A percentile compares a stretch with the other conserved stretches of the same genome.
Conservation (phyloP, 768 basidiomycete genomes). For the Suillus subluteus region DNA sequence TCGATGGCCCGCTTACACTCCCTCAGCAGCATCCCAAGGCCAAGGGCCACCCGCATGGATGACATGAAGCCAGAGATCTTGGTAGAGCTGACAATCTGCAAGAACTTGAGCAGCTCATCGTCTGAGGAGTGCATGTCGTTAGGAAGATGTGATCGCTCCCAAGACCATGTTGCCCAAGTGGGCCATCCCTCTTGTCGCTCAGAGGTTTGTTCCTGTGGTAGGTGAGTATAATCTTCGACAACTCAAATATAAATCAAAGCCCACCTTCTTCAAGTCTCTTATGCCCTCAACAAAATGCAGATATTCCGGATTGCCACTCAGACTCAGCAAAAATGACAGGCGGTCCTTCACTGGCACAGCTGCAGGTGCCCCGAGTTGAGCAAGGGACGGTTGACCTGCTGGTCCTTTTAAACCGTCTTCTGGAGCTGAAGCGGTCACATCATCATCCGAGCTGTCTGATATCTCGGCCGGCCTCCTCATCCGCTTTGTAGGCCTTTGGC, state of each 20-base stretch:
- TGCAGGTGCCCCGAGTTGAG: background rate
- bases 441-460: too few relatives aligned
- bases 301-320: background rate
- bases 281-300: background rate
- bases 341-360: background rate
- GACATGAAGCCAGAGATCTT: background rate
- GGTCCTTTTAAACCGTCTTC: too few relatives aligned
- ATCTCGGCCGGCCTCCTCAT: too few relatives aligned
- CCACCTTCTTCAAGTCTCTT: background rate
- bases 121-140: background rate
- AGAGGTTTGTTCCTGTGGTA: background rate
- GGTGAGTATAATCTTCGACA: background rate
- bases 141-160: background rate
- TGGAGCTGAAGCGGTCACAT: rapidly evolving
- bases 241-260: background rate
- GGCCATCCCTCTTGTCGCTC: background rate
- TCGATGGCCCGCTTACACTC: background rate
- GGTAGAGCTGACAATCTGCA: background rate
- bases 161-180: background rate
- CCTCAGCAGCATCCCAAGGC: background rate
- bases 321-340: background rate
- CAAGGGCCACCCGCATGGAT: background rate
- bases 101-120: background rate
- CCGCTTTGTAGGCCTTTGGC: too few relatives aligned
- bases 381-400: background rate